Evolutionary conservation across 257 asterid species (phyloP).

Genomic region (Solanum arcanum): DNA sequence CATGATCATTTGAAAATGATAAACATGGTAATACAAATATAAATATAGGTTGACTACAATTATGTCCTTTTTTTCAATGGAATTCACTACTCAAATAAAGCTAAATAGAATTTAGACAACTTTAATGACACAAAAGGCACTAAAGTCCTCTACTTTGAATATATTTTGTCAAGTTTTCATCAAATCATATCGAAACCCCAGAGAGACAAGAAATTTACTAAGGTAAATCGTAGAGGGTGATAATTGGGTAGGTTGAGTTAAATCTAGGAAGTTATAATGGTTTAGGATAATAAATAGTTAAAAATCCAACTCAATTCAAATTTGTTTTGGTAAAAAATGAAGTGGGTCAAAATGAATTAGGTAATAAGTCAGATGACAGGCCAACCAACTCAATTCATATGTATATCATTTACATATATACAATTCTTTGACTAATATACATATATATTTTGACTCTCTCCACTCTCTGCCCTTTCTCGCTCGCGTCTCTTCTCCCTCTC

Average conservation of each 20-base stretch:
- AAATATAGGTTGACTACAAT: not conserved
- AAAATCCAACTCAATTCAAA: not conserved
- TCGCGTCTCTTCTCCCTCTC: not conserved
- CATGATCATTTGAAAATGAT: not conserved
- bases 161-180: not conserved
- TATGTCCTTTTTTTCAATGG: no score
- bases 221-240: not conserved
- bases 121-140: not conserved
- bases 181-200: not conserved
- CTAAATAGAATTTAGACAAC: not conserved
- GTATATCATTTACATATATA: no score
- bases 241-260: not conserved
- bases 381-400: not conserved
- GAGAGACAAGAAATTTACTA: not conserved
- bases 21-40: not conserved
- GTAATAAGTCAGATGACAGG: no score
- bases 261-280: not conserved
- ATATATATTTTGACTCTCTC: not conserved
- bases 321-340: no score
- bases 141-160: not conserved
- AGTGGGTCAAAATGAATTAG: no score
- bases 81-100: no score
- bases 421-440: no score
- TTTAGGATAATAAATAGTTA: not conserved
- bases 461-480: not conserved